These are phyloP conservation scores for Penicillium sp. DNA, from an alignment of 2,329 filamentous ascomycete genomes.

Conservation along the genomic window DNA sequence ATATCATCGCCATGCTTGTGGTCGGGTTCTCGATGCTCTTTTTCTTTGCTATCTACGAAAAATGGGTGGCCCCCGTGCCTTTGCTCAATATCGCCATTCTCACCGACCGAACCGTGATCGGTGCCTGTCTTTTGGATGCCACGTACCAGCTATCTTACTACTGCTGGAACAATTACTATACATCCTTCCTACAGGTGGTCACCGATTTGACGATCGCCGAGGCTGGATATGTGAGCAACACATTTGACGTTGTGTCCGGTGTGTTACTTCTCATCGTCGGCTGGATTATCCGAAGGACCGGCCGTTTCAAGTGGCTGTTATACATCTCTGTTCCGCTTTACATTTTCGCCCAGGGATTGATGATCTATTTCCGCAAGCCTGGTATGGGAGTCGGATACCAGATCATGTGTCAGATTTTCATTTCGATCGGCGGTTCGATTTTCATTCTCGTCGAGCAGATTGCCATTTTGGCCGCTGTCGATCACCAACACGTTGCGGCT, in stretches of 20 bases:
- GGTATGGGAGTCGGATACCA: slow-evolving; percentile 53
- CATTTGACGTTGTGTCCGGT: slow-evolving; percentile 55
- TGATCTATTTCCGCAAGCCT: slow-evolving; percentile 55
- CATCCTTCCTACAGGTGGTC: slow-evolving; percentile 26
- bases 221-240: slow-evolving; percentile 48
- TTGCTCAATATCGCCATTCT: slow-evolving; percentile 56
- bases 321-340: slow-evolving; percentile 55
- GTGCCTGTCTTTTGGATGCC: slow-evolving; percentile 30
- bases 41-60: slow-evolving; percentile 56
- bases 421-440: slow-evolving; percentile 54
- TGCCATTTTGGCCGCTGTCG: slow-evolving; percentile 53
- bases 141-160: slow-evolving; percentile 33
- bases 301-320: slow-evolving; percentile 54
- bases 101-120: slow-evolving; percentile 24
- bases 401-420: slow-evolving; percentile 59
- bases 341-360: slow-evolving; percentile 53
- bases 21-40: slow-evolving; percentile 55
- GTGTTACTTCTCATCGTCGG: slow-evolving; percentile 56
- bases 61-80: slow-evolving; percentile 51
- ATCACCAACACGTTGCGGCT: slow-evolving; percentile 57
- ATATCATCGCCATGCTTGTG: slow-evolving; percentile 52
- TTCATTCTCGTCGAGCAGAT: slow-evolving; percentile 56
- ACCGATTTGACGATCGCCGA: slow-evolving; percentile 31
- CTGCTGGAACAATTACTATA: slow-evolving; percentile 33
- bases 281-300: slow-evolving; percentile 50